These are phyloP conservation scores for Monosporozyma yasuniensis DNA, from an alignment of 805 yeast species.

Conservation along the genomic window DNA sequence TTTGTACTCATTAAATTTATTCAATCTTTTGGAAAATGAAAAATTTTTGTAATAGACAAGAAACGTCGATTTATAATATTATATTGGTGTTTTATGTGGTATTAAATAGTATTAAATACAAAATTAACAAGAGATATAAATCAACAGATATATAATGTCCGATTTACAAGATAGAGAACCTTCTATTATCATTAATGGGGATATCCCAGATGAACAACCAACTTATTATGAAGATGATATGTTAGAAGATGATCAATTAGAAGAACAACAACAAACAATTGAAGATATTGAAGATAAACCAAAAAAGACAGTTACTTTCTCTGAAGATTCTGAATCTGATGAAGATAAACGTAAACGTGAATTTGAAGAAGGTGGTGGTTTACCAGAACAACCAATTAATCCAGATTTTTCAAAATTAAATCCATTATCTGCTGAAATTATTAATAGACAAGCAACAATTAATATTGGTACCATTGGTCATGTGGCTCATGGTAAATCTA, in stretches of 20 bases:
- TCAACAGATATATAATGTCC: constrained; percentile 47
- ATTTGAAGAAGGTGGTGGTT: constrained; percentile 96
- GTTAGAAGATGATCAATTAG: constrained; percentile 14
- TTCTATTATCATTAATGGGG: constrained; percentile 68
- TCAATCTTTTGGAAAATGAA: too few species aligned
- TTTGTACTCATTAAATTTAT: too few species aligned
- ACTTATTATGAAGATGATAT: constrained; percentile 26
- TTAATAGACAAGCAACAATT: constrained; percentile 97
- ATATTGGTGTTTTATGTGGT: too few species aligned
- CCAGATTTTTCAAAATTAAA: constrained; percentile 77
- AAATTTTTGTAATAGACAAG: too few species aligned
- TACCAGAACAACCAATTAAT: constrained; percentile 90
- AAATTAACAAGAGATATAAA: neutral
- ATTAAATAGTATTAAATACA: too few species aligned
- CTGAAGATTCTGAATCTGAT: constrained; percentile 57
- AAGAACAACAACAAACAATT: constrained; percentile 12
- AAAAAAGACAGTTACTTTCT: constrained; percentile 78
- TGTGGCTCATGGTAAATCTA: constrained; percentile 91
- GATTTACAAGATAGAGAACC: constrained; percentile 82
- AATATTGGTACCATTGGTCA: constrained; percentile 97
- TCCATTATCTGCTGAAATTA: constrained; percentile 89
- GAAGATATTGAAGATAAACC: constrained; percentile 33
- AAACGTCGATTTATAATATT: too few species aligned
- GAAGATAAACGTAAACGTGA: constrained; percentile 75
- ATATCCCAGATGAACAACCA: constrained; percentile 36